Base-by-base conservation (phyloP, 441 rosid genomes). In the Gossypium aridum region DNA sequence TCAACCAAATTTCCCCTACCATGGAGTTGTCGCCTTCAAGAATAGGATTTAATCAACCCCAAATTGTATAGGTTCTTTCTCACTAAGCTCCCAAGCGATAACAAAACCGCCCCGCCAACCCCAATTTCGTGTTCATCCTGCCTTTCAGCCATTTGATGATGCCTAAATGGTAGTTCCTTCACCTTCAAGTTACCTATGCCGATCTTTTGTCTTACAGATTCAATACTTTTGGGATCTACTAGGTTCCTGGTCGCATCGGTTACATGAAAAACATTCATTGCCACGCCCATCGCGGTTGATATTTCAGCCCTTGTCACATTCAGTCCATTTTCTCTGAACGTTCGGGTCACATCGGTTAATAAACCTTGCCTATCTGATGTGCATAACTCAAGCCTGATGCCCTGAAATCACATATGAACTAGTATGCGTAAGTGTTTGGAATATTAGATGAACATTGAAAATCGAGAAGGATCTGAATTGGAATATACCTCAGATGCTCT, bases 301-400 rank as follows among this genome's bases (percentile, higher is more conserved):
- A 94, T 82, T 82, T 94, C 98, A 0, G 98, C 97, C 80, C 97
- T 90, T 10, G 97, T 94, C 76, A 94, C 91, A 62, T 94, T 94
- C 10, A 94, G 88, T 28, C 97, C 89, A 64, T 94, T 92, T 75
- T 94, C 98, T 39, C 98, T 80, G 60, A 94, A 92, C 0, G 98
- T 94, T 78, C 98, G 74, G 0, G 96, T 94, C 69, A 94, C 98
- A 26, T 89, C 89, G 0, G 97, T 97, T 63, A 94, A 81, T 62
- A 94, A 89, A 13, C 97, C 93, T 69, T 80, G 92, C 73, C 81
- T 88, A 61, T 94, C 97, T 0, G 81, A 60, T 26, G 85, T 81
- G 79, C 83, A 82, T 60, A 92, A 56, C 81, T 94, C 97, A 55
- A 92, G 83, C 79, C 95, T 91, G 81, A 92, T 90, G 71, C 98